Percentiles rank a stretch among this genome's conserved stretches.
phyloP scores from a whole-genome alignment of 345 rosid species.

The Brassica carinata region DNA sequence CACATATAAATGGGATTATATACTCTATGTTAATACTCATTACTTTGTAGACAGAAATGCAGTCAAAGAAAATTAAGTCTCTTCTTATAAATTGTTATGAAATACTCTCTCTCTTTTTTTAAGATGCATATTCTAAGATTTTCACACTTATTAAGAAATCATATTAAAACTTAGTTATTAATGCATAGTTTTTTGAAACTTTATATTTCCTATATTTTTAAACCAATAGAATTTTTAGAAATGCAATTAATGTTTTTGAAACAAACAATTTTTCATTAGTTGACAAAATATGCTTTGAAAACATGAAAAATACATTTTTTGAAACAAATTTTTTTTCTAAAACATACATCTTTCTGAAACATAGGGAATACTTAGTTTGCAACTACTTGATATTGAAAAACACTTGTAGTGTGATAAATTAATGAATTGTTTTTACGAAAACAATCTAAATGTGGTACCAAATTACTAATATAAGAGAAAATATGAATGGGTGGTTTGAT shows the following conservation, averaged over 20 bases:
- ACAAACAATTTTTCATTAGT: no score
- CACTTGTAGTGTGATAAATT: not conserved
- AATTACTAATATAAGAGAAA: not conserved
- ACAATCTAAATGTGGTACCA: not conserved
- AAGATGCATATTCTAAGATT: no score
- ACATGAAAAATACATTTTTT: no score
- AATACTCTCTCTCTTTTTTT: not conserved
- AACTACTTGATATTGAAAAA: not conserved
- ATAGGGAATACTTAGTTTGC: not conserved
- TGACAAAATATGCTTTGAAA: no score
- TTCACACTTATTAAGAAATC: no score
- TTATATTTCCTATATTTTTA: no score
- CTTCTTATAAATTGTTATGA: not conserved
- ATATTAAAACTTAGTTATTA: no score
- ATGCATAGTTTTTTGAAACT: no score
- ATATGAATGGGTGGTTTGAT: not conserved
- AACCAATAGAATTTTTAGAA: no score
- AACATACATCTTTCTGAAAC: no score
- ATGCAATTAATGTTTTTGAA: no score
- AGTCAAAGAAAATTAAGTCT: not conserved
- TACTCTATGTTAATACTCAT: not conserved
- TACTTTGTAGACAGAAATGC: not conserved
- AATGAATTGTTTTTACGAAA: not conserved
- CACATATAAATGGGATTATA: not conserved
- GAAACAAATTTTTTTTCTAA: no score